A percentile compares a stretch with the other conserved stretches of the same genome.
Evolutionary conservation across 495 filamentous ascomycete genomes (phyloP).

Genomic region (Xylaria cubensis): DNA sequence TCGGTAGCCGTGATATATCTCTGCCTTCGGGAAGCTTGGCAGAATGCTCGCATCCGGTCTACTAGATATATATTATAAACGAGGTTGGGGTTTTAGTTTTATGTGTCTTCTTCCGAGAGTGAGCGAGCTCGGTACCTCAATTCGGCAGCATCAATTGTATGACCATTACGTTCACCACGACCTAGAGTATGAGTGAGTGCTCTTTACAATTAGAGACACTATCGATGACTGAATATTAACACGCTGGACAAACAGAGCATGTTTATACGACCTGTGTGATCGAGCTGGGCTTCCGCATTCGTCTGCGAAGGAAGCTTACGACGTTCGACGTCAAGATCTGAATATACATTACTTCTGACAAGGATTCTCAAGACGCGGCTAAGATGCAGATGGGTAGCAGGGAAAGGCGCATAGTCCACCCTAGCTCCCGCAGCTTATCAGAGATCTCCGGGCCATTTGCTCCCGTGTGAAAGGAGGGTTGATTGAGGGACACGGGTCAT

Average conservation of each 20-base stretch:
- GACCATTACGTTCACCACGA: background rate
- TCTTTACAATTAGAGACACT: background rate
- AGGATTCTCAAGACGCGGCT: background rate
- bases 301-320: background rate
- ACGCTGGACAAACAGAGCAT: background rate
- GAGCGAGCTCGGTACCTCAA: background rate
- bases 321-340: background rate
- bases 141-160: background rate
- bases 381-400: background rate
- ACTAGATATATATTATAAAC: too few species aligned
- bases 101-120: background rate
- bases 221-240: background rate
- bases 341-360: background rate
- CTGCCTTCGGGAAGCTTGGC: background rate
- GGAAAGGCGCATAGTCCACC: background rate
- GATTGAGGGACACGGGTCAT: background rate
- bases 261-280: background rate
- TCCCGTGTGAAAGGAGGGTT: background rate
- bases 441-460: background rate
- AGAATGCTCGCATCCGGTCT: background rate
- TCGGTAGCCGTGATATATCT: background rate
- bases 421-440: background rate
- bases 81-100: background rate
- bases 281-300: background rate
- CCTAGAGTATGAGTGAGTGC: background rate